Evolutionary conservation across 805 yeast species (phyloP), one percentile per base, ranked within the genome.

Genomic region (Naumovozyma baii): DNA sequence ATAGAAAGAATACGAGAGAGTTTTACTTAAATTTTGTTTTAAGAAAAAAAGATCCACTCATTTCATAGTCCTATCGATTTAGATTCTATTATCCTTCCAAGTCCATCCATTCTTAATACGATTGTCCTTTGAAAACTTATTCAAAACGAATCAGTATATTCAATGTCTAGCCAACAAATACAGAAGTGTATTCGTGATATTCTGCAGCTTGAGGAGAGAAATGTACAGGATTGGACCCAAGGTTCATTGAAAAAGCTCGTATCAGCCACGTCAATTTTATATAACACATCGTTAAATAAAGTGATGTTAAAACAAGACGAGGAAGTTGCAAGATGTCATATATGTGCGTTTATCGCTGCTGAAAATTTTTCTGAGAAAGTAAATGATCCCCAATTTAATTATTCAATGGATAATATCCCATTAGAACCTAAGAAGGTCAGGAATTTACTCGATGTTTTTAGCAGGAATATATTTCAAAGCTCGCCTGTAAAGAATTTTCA

Each of bases 311-410:
- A 74, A 12, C 68, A 69, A 18, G 67, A 67, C 31, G 73, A 76
- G 38, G 88, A 82, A 46, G 63, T 72, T 2, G 86, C 85, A 1
- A 63, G 90, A 39, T 70, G 69, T 40, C 88, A 82, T 54, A 55
- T 83, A 10, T 78, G 86, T 55, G 82, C 86, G 4, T 74, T 63
- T 45, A 54, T 80, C 18, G 80, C 83, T 0, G 71, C 72, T 12
- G 77, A 76, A 41, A 67, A 67, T 44, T 67, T 72, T 33, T 61
- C 62, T 10, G 59, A 63, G 9, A 59, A 59, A 28, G 46, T 44
- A 12, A 57, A 67, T 3, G 62, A 76, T 7, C 72, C 80, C 1
- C 62, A 63, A 3, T 83, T 81, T 5, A 10, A 22, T 7, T 22
- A 22, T 22, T 62, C 62, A 26, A 38, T 64, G 29, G 69, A 67